These are phyloP conservation scores for Diddensiella caesifluorescens DNA, from an alignment of 805 yeast species.

Conservation along the genomic window DNA sequence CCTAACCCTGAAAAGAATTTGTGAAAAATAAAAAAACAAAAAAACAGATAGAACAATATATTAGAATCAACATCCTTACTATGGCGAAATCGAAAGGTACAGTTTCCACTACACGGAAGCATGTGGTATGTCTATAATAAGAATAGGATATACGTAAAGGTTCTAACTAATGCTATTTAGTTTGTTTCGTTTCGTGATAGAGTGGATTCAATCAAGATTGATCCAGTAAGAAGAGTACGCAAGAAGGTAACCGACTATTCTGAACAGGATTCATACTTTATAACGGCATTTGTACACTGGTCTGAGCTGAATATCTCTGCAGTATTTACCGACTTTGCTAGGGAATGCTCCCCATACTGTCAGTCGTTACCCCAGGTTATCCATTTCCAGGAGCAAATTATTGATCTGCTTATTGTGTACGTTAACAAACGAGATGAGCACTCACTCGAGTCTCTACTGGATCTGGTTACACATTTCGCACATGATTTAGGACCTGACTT, in stretches of 20 bases:
- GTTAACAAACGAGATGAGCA: conserved; percentile 56
- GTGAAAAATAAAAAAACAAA: not conserved
- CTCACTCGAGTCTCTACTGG: conserved; percentile 76
- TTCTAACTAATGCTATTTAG: conserved; percentile 11
- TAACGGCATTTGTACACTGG: conserved; percentile 81
- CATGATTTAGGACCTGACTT: conserved; percentile 94
- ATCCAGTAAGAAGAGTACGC: conserved; percentile 44
- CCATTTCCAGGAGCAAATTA: conserved; percentile 62
- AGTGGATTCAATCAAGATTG: conserved; percentile 77
- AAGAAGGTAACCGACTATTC: conserved; percentile 26
- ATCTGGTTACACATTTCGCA: conserved; percentile 74
- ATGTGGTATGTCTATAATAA: conserved; percentile 13
- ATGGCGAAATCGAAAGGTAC: conserved; percentile 6
- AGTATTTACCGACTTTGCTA: conserved; percentile 58
- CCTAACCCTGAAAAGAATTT: no score
- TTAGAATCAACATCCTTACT: not conserved
- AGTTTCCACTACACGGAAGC: conserved; percentile 17
- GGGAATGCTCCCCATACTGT: conserved; percentile 46
- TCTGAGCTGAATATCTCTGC: conserved; percentile 76
- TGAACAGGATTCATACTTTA: conserved; percentile 57
- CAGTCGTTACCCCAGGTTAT: conserved; percentile 78
- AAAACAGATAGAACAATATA: not conserved
- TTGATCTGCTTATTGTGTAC: conserved; percentile 43
- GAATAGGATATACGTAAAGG: not conserved
- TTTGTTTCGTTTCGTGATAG: conserved; percentile 59